Conservation (phyloP, 2,329 filamentous ascomycete genomes). For the Colletotrichum sp. region DNA sequence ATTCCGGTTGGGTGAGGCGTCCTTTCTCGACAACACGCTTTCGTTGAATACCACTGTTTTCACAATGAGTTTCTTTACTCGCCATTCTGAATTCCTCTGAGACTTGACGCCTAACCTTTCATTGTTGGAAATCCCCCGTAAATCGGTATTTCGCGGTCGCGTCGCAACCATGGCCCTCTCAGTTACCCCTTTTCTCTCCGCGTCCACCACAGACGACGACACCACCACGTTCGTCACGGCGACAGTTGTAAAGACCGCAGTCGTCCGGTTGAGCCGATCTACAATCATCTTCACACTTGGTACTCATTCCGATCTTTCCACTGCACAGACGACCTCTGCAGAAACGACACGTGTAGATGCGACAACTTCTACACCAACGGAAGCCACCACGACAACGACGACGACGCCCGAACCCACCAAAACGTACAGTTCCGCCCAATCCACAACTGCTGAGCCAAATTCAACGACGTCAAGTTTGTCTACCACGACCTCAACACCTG, state of each 20-base stretch:
- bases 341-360: background rate
- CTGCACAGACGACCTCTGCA: background rate
- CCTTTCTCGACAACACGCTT: background rate
- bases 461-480: background rate
- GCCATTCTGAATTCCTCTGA: background rate
- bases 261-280: background rate
- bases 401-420: background rate
- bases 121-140: background rate
- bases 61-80: background rate
- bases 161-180: background rate
- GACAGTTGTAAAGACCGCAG: background rate
- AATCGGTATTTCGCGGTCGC: background rate
- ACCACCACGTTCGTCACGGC: background rate
- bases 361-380: background rate
- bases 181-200: background rate
- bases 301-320: background rate
- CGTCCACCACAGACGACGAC: background rate
- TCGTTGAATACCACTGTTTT: background rate
- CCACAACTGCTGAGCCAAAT: background rate
- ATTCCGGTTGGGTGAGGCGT: background rate
- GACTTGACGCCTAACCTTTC: rapidly evolving
- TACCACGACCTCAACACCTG: background rate
- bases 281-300: background rate
- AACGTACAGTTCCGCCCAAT: background rate
- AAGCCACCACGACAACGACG: background rate